These are phyloP conservation scores for Thozetella sp. DNA, from an alignment of 495 filamentous ascomycete species.

Conservation along the genomic window DNA sequence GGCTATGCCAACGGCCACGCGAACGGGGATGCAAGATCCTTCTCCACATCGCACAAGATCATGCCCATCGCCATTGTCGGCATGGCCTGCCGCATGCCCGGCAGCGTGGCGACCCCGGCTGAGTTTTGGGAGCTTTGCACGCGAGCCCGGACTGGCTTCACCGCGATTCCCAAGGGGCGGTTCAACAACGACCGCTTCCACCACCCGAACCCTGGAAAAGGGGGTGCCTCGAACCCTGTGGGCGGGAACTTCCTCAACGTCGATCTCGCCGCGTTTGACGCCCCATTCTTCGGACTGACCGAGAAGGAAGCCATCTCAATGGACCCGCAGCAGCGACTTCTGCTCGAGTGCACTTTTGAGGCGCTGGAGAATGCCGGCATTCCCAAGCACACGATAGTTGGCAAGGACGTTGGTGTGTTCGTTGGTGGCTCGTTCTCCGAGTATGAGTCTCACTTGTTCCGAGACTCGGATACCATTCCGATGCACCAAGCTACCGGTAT, in stretches of 20 bases:
- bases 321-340: conserved; percentile 81
- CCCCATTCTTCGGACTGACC: conserved; percentile 85
- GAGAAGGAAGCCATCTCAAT: conserved; percentile 73
- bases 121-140: conserved; percentile 62
- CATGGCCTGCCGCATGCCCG: conserved; percentile 53
- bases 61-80: conserved; percentile 60
- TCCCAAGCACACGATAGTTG: conserved; percentile 72
- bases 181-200: conserved; percentile 70
- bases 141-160: conserved; percentile 59
- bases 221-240: conserved; percentile 70
- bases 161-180: conserved; percentile 67
- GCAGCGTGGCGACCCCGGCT: conserved; percentile 53
- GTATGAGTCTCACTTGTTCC: conserved; percentile 77
- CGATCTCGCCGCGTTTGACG: conserved; percentile 78
- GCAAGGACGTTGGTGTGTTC: conserved; percentile 80
- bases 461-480: conserved; percentile 69
- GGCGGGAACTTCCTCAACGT: conserved; percentile 78
- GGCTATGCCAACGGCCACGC: conserved; percentile 12
- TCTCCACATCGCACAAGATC: conserved; percentile 16
- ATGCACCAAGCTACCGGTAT: conserved; percentile 50
- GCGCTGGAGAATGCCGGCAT: conserved; percentile 88
- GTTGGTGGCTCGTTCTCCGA: conserved; percentile 86
- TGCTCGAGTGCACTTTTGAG: conserved; percentile 81
- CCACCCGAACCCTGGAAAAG: conserved; percentile 76
- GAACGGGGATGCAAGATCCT: conserved; percentile 13